Conservation (phyloP, 1,139 yeast species). For the Candida sanyaensis region DNA sequence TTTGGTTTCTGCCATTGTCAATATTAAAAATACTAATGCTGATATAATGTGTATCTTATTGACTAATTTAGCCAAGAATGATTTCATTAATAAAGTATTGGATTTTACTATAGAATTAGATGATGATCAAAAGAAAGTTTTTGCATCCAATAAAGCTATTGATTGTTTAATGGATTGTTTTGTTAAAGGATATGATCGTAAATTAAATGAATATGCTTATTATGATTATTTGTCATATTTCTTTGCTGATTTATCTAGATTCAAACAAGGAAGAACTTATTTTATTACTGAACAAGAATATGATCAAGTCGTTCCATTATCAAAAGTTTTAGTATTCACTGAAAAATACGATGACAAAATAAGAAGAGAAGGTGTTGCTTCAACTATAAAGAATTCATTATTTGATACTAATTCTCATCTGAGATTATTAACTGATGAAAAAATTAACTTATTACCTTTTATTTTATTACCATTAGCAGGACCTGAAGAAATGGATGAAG, state of each 20-base stretch:
- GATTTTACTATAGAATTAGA: conserved; percentile 44
- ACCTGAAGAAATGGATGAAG: conserved; percentile 76
- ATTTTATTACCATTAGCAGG: conserved; percentile 83
- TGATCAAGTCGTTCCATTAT: conserved; percentile 77
- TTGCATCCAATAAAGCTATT: conserved; percentile 61
- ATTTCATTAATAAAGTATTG: conserved; percentile 58
- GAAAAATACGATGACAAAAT: conserved; percentile 75
- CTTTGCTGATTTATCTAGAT: conserved; percentile 86
- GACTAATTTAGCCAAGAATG: conserved; percentile 82
- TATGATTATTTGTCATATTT: conserved; percentile 85
- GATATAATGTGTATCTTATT: conserved; percentile 84
- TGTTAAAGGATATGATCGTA: conserved; percentile 78
- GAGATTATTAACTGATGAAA: conserved; percentile 57
- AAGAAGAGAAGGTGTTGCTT: conserved; percentile 91
- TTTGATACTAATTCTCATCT: conserved; percentile 77
- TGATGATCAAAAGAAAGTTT: conserved; percentile 36
- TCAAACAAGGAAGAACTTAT: conserved; percentile 68
- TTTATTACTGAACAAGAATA: conserved; percentile 71
- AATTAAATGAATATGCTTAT: conserved; percentile 69
- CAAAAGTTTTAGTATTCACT: conserved; percentile 80
- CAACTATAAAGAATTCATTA: conserved; percentile 85
- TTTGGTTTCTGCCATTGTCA: conserved; percentile 55
- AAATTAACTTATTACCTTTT: conserved; percentile 77
- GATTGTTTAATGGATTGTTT: conserved; percentile 90
- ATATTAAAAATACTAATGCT: conserved; percentile 63